These are phyloP conservation scores for Eucalyptus erythrocorys DNA, from an alignment of 345 rosid genomes.

Conservation along the genomic window DNA sequence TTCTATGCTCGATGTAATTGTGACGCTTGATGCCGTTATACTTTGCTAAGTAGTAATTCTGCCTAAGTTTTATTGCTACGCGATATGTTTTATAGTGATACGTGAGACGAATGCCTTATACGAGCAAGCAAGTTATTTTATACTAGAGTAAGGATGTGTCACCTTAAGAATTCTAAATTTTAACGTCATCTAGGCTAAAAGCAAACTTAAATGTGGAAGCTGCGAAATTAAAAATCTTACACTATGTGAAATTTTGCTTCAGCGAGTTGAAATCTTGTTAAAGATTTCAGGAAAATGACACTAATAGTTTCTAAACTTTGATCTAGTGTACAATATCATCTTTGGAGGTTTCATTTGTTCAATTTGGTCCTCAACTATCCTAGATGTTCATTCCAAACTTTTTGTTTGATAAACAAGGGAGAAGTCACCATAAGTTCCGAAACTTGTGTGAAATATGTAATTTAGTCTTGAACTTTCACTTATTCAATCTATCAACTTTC, in stretches of 20 bases:
- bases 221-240: not conserved
- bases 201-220: not conserved
- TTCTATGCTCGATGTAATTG: not conserved
- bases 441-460: not conserved
- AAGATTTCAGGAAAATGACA: not conserved
- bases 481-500: not conserved
- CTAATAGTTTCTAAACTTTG: not conserved
- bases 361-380: not conserved
- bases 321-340: not conserved
- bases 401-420: not conserved
- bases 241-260: not conserved
- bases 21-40: not conserved
- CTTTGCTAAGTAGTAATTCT: not conserved
- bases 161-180: not conserved
- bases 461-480: not conserved
- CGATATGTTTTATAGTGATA: not conserved
- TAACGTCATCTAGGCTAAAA: not conserved
- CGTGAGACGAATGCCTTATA: not conserved
- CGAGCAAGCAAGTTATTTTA: not conserved
- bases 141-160: not conserved
- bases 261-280: not conserved
- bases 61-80: not conserved
- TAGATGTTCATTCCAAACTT: not conserved
- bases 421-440: not conserved
- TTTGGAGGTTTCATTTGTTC: rapidly evolving